Conservation (phyloP, 2,329 filamentous ascomycete species). For the Scolecobasidium constrictum region DNA sequence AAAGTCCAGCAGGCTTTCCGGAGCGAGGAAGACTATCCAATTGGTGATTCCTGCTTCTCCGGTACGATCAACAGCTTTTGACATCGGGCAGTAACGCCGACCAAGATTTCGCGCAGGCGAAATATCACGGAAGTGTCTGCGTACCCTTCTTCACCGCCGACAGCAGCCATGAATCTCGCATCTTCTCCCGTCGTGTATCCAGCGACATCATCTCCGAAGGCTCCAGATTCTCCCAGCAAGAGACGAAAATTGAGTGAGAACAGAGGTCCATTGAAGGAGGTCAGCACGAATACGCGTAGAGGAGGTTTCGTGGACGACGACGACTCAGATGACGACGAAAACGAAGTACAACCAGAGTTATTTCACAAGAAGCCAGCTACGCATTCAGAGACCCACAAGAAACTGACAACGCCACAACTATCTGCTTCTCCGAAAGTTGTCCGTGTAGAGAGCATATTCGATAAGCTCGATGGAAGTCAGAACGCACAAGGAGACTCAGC, state of each 20-base stretch:
- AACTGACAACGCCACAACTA: not conserved
- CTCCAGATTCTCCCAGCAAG: conserved; percentile 24
- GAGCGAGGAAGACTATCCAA: conserved; percentile 34
- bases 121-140: not conserved
- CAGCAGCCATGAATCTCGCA: conserved; percentile 47
- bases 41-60: conserved; percentile 14
- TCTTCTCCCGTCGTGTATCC: conserved; percentile 51
- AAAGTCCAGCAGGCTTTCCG: conserved; percentile 34
- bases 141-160: conserved; percentile 34
- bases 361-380: conserved; percentile 27
- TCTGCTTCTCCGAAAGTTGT: conserved; percentile 11
- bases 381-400: not conserved
- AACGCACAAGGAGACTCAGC: conserved; percentile 31
- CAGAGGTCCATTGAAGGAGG: conserved; percentile 1
- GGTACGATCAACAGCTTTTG: not conserved
- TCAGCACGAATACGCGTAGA: conserved; percentile 3
- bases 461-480: conserved; percentile 21
- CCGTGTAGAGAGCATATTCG: conserved; percentile 8
- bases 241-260: conserved; percentile 24
- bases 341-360: conserved; percentile 5
- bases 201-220: conserved; percentile 34
- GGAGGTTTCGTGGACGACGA: conserved; percentile 25
- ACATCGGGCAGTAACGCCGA: not conserved
- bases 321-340: conserved; percentile 20
- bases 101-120: not conserved